Conservation (phyloP, 257 asterid genomes). For the Solanum ossicruentum region DNA sequence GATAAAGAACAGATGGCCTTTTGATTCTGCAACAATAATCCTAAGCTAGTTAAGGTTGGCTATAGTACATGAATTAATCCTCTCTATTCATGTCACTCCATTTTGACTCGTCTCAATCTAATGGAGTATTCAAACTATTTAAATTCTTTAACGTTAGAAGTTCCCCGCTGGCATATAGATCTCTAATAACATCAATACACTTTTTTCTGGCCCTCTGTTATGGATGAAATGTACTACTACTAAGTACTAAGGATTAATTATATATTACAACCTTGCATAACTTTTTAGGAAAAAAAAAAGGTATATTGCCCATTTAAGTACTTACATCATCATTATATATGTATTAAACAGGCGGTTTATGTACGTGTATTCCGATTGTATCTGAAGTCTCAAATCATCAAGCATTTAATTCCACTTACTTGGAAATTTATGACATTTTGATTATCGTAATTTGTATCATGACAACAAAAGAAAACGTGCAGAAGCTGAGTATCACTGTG, state of each 20-base stretch:
- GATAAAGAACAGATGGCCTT: not conserved
- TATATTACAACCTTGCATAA: no score
- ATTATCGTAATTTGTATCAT: not conserved
- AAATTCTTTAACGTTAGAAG: no score
- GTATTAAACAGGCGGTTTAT: no score
- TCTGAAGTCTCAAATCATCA: not conserved
- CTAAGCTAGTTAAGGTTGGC: not conserved
- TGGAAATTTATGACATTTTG: not conserved
- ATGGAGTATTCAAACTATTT: no score
- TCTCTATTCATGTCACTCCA: not conserved
- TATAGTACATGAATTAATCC: not conserved
- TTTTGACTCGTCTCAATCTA: not conserved
- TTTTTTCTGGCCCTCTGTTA: no score
- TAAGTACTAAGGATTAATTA: no score
- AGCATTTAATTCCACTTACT: not conserved
- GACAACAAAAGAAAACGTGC: no score
- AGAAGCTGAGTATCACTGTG: not conserved
- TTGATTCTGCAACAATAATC: not conserved
- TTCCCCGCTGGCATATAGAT: not conserved
- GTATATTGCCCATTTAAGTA: no score
- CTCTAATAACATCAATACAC: no score
- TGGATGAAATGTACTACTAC: no score
- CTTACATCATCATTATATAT: no score
- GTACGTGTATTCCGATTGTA: not conserved
- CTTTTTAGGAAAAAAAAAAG: no score